Evolutionary conservation across 176 grass and related monocot species (phyloP), one percentile per base, ranked within the genome.

Genomic region (Juncus inflexus): DNA sequence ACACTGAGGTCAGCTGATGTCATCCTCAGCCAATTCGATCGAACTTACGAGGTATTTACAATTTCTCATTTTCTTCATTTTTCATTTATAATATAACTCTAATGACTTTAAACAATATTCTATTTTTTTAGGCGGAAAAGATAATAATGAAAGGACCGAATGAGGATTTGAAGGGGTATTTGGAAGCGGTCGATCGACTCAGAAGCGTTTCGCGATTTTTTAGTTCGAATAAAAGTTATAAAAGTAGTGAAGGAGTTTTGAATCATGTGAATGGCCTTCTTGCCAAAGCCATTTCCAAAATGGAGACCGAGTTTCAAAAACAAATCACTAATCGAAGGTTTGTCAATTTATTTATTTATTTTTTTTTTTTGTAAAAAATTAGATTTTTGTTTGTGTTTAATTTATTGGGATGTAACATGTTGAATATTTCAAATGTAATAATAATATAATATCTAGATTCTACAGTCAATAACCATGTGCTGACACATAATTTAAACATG

Each of bases 1-100:
- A 99, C 94, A 13, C 85, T 92, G 6, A 84, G 86, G 51, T 89
- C 94, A n/a, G 88, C 94, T 0, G 88, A 99, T 64, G 85, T 92
- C 11, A 92, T 99, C 12, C 94, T 92, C 15, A 84, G 65, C 0
- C 89, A 99, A 62, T 99, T 99, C 80, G 94, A 99, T 72, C 67
- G 83, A 3, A 99, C 78, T 0, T 42, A 83, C 43, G 85, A 99
- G 94, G 94, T 97, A 43, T 28, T 28, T 28, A 28, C 19, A 28
- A 50, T 37, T 9, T 38, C 41, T 15, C 35, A 50, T 62, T 5
- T 6, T 64, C 43, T 64, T 63, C 3, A 28, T 36, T 41, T 1
- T 55, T 36, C 9, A 16, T 38, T 16, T 60, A 1, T 72, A 14
- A 60, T 38, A 55, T 4, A 15, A 42, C 59, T 6, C 36, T 55